These are phyloP conservation scores for Lachnellula cervina DNA, from an alignment of 2,329 filamentous ascomycete species.

Conservation along the genomic window DNA sequence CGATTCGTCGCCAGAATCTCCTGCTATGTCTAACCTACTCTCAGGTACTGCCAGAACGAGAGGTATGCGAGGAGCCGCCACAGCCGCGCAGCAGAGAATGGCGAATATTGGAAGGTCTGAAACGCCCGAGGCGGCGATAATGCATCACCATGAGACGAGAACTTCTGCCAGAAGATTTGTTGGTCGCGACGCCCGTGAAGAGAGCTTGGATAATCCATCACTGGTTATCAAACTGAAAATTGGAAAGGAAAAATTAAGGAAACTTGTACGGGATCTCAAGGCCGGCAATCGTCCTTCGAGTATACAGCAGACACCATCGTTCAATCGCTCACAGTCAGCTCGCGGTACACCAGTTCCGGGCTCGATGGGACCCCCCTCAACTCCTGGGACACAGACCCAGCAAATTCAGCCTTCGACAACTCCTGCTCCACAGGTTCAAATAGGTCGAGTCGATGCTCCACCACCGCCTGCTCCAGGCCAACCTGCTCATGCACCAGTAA, in stretches of 20 bases:
- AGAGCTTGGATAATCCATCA: slow-evolving; percentile 61
- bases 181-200: slow-evolving; percentile 67
- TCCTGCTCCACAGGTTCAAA: slow-evolving; percentile 46
- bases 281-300: slow-evolving; percentile 38
- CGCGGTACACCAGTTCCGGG: slow-evolving; percentile 46
- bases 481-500: slow-evolving; percentile 56
- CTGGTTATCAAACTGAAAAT: slow-evolving; percentile 74
- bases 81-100: slow-evolving; percentile 82
- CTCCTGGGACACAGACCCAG: slow-evolving; percentile 32
- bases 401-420: slow-evolving; percentile 26
- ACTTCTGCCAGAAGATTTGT: slow-evolving; percentile 52
- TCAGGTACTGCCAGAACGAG: slow-evolving; percentile 77
- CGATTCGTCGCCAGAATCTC: slow-evolving; percentile 81
- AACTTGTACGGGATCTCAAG: slow-evolving; percentile 54
- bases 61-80: slow-evolving; percentile 83
- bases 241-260: slow-evolving; percentile 63
- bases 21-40: slow-evolving; percentile 65
- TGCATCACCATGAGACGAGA: slow-evolving; percentile 69
- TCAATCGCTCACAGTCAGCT: slow-evolving; percentile 43
- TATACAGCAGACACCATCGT: slow-evolving; percentile 36
- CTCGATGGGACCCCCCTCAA: slow-evolving; percentile 50
- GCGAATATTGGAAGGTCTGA: slow-evolving; percentile 76
- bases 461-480: slow-evolving; percentile 55
- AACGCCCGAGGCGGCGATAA: slow-evolving; percentile 72
- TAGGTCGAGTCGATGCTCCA: slow-evolving; percentile 64